Evolutionary conservation across 2,329 filamentous ascomycete genomes (phyloP), one percentile per base, ranked within the genome.

Genomic region (Epichloe gansuensis): DNA sequence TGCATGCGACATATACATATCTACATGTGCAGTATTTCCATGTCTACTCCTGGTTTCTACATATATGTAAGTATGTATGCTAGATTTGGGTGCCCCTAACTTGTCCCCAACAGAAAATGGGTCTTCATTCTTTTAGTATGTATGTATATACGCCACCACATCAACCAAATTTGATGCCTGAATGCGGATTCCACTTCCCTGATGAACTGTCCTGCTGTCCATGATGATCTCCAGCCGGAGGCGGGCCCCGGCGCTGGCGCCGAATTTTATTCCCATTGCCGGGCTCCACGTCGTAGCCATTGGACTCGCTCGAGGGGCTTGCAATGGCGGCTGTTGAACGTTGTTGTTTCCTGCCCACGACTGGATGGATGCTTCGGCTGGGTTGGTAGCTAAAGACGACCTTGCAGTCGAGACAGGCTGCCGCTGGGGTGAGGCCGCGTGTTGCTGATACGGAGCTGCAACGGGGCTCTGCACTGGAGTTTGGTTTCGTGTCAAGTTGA

Each of bases 251-350:
- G 60, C 51, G 51, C 56, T 15, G 70, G 71, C 76, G 1, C 80
- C 80, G 66, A 95, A 95, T 53, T 82, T 83, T 61, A 95, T 93
- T 0, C 85, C 86, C 75, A 88, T 83, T 2, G 85, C 83, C 0
- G 89, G 88, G 52, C 81, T 83, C 90, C 90, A 95, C 65, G 66
- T 63, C 7, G 58, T 57, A 9, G 61, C 56, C 58, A 62, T 61
- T 1, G 61, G 58, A 9, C 61, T 60, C 0, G 70, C 63, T 55
- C 68, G 63, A 48, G 71, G 67, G 2, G 75, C 71, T 52, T 75
- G 70, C 0, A 78, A 77, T 44, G 66, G 67, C 0, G 62, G 78
- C 70, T 64, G 84, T 58, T 83, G 76, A 17, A 82, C 79, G 46
- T 75, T 72, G 47, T 75, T 72, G 46, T 75, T 75, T 3, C 74